Evolutionary conservation across 805 yeast genomes (phyloP).

Genomic region (Starmerella floricola): DNA sequence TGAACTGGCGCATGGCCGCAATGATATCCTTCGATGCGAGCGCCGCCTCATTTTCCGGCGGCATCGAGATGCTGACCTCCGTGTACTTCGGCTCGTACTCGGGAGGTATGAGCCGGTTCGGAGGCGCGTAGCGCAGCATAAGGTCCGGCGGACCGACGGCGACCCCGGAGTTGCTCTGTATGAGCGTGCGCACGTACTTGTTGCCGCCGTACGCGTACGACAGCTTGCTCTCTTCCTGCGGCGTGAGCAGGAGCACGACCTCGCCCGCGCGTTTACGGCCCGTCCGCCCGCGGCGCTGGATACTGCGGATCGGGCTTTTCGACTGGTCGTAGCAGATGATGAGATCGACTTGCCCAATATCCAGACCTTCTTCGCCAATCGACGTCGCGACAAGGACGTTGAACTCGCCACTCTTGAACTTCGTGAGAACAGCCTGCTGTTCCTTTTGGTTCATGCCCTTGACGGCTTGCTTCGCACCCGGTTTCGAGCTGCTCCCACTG

Average conservation of each 20-base stretch:
- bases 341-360: slow-evolving; percentile 94
- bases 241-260: slow-evolving; percentile 60
- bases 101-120: slow-evolving; percentile 59
- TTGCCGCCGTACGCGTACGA: slow-evolving; percentile 79
- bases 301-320: slow-evolving; percentile 79
- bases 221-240: slow-evolving; percentile 66
- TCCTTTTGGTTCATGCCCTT: slow-evolving; percentile 84
- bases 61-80: slow-evolving; percentile 47
- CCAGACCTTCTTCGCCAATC: slow-evolving; percentile 96
- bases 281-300: slow-evolving; percentile 96
- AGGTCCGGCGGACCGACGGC: slow-evolving; percentile 33
- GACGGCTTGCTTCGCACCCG: too few species aligned
- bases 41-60: slow-evolving; percentile 49
- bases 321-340: slow-evolving; percentile 90
- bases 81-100: slow-evolving; percentile 44
- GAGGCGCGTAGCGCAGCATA: slow-evolving; percentile 34
- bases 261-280: slow-evolving; percentile 89
- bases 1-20: slow-evolving; percentile 14
- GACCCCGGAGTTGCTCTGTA: slow-evolving; percentile 24
- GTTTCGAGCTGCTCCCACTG: too few species aligned
- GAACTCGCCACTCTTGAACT: slow-evolving; percentile 58
- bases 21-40: slow-evolving; percentile 18
- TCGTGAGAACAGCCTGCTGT: slow-evolving; percentile 65
- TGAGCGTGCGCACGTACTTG: slow-evolving; percentile 58
- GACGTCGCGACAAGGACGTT: slow-evolving; percentile 90